Evolutionary conservation across 179 eudicot genomes (phyloP), one percentile per base, ranked within the genome.

Genomic region (Gypsophila paniculata): DNA sequence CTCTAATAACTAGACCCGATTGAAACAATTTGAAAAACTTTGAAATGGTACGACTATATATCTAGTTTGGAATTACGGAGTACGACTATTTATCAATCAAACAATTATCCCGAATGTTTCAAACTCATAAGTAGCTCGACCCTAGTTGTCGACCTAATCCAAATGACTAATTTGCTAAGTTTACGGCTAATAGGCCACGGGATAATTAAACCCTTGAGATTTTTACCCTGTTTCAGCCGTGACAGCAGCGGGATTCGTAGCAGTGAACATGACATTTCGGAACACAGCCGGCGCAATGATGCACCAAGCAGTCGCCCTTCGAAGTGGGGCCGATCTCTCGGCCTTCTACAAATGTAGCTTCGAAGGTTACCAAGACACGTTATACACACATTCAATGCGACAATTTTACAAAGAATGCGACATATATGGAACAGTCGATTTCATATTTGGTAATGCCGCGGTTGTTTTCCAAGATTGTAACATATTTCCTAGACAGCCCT

Each of bases 361-460:
- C 9, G 85, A 87, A 72, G 89, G 76, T 4, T 85, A 87, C 75
- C 89, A 85, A 69, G 91, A 87, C 78, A 87, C 91, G 0, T 58
- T 87, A 8, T 85, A 87, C 67, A 57, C 79, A 0, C 90, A 86
- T 48, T 84, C 90, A 17, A 72, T 80, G 49, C 71, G 90, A 49
- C 88, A 86, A 65, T 86, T 80, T 53, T 82, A 86, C 63, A 52
- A 48, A 12, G 75, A 86, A 14, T 86, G 89, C 17, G 80, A 86
- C 69, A 70, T 84, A 7, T 80, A 78, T 5, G 87, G 87, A 4
- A 86, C 89, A 0, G 78, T 86, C 5, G 90, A 86, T 48, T 86
- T 80, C 73, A 84, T 82, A 39, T 84, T 86, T 52, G 90, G 88
- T 34, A 84, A 82, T 18, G 83, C 86, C 0, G 86, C 85, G 0